A percentile compares a stretch with the other conserved stretches of the same genome.
These are phyloP conservation scores for Grosmannia clavigera DNA, from an alignment of 2,329 filamentous ascomycete genomes.

Conservation along the genomic window DNA sequence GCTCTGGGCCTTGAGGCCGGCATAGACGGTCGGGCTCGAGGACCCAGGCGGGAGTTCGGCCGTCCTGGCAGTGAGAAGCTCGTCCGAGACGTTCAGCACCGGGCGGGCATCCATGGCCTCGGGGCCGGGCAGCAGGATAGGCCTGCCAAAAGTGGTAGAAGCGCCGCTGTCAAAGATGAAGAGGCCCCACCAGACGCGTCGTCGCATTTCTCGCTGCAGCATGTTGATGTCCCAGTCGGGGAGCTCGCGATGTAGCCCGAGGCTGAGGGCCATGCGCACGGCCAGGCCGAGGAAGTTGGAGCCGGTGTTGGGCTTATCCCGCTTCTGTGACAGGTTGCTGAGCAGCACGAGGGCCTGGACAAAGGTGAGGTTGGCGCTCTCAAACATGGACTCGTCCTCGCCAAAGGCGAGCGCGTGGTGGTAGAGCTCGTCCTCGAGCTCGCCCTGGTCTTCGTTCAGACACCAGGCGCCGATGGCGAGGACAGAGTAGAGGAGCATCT, in stretches of 20 bases:
- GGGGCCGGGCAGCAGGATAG: constrained; percentile 1
- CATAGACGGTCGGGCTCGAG: background rate
- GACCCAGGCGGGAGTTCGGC: background rate
- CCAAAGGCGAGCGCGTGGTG: background rate
- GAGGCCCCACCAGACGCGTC: constrained; percentile 6
- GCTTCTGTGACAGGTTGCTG: constrained; percentile 5
- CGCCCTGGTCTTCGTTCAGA: background rate
- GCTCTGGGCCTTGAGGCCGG: constrained; percentile 1
- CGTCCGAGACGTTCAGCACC: constrained; percentile 1
- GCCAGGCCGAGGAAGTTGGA: constrained; percentile 5
- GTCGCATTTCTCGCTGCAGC: constrained; percentile 2
- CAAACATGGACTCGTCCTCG: constrained; percentile 4
- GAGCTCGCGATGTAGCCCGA: constrained; percentile 4
- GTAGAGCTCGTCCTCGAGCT: constrained; percentile 1
- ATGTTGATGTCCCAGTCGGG: constrained; percentile 3
- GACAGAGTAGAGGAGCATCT: constrained; percentile 3
- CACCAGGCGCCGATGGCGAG: constrained; percentile 4
- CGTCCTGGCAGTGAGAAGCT: background rate
- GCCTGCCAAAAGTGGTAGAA: constrained; percentile 3
- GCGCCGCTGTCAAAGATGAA: constrained; percentile 7
- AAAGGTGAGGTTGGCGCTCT: constrained; percentile 5
- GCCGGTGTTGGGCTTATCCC: constrained; percentile 5
- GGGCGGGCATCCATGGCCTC: constrained; percentile 4
- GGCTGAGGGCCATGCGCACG: constrained; percentile 5
- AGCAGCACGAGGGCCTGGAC: constrained; percentile 5